A percentile compares a stretch with the other conserved stretches of the same genome.
Conservation (phyloP, 371 early-diverging fungal species). For the Gilbertella persicaria region DNA sequence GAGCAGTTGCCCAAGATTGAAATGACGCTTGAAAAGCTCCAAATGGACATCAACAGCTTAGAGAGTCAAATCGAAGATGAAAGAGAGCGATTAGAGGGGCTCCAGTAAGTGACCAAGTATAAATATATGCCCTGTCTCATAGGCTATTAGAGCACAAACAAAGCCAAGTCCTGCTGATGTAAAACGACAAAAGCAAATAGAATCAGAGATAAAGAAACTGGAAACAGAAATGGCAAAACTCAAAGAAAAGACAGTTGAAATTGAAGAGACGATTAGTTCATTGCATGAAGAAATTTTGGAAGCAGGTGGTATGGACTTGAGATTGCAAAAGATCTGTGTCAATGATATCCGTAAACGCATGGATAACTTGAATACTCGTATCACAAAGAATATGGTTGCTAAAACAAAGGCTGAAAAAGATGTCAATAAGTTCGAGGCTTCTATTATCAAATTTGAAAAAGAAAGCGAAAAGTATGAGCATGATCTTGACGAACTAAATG, state of each 20-base stretch:
- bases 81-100: slow-evolving; percentile 50
- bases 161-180: slow-evolving; percentile 56
- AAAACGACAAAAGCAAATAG: slow-evolving; percentile 33
- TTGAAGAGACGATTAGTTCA: slow-evolving; percentile 68
- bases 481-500: slow-evolving; percentile 60
- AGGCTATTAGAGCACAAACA: slow-evolving; percentile 30
- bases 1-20: slow-evolving; percentile 66
- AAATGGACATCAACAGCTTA: slow-evolving; percentile 73
- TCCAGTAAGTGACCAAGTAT: slow-evolving; percentile 44
- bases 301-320: slow-evolving; percentile 85
- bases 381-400: slow-evolving; percentile 71
- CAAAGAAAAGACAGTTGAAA: slow-evolving; percentile 40
- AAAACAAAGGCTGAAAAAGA: slow-evolving; percentile 79
- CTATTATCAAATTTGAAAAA: slow-evolving; percentile 65
- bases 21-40: slow-evolving; percentile 67
- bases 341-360: slow-evolving; percentile 83
- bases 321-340: slow-evolving; percentile 85
- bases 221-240: slow-evolving; percentile 42
- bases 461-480: slow-evolving; percentile 66
- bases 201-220: slow-evolving; percentile 45
- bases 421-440: slow-evolving; percentile 61
- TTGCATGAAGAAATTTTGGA: slow-evolving; percentile 89
- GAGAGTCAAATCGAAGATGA: slow-evolving; percentile 67
- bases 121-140: neutral
- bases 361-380: slow-evolving; percentile 55